Conservation (phyloP, 768 basidiomycete genomes). For the Podaxis sp. region DNA sequence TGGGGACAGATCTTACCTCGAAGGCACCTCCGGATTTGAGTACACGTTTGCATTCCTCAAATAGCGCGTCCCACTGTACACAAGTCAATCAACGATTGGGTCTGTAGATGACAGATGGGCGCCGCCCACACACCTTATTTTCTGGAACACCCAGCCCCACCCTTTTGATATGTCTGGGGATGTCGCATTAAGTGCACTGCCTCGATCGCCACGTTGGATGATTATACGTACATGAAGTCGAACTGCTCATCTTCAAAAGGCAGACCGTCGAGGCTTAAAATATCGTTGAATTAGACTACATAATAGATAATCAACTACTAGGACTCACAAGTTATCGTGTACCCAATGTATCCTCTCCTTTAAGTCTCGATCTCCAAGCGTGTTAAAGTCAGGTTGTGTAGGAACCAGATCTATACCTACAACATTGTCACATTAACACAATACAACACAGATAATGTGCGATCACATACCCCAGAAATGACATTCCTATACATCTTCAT, state of each 20-base stretch:
- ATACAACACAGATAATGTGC: not conserved
- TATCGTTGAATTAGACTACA: conserved; percentile 5
- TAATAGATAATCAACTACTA: not conserved
- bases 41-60: conserved; percentile 70
- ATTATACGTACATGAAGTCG: conserved; percentile 64
- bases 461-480: conserved; percentile 38
- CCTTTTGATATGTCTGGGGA: conserved; percentile 61
- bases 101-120: not conserved
- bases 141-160: conserved; percentile 77
- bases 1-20: conserved; percentile 42
- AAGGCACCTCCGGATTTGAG: conserved; percentile 76
- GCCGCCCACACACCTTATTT: conserved; percentile 49
- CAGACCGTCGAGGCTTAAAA: conserved; percentile 58
- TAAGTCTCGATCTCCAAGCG: conserved; percentile 56
- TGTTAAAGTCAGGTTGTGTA: conserved; percentile 66
- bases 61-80: conserved; percentile 60
- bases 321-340: conserved; percentile 66
- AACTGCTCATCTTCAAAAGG: conserved; percentile 75
- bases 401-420: conserved; percentile 71
- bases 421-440: not conserved
- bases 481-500: conserved; percentile 33
- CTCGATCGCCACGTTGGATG: conserved; percentile 10
- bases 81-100: not conserved
- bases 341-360: conserved; percentile 68
- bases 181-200: not conserved